Conservation (phyloP, 1,284 basidiomycete species). For the Cryptococcus sp. region DNA sequence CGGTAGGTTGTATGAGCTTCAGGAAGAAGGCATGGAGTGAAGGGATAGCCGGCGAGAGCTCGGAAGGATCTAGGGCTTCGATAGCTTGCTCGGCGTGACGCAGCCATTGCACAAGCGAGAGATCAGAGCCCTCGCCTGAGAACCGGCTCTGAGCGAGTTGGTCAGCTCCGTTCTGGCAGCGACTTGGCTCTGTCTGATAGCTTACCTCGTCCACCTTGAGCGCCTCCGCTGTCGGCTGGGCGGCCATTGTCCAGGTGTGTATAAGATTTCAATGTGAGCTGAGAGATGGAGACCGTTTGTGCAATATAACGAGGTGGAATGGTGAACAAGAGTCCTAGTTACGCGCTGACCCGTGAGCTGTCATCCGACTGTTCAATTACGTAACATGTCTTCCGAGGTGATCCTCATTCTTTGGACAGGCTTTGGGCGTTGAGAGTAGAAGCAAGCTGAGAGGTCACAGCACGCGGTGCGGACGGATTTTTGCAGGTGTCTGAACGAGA, state of each 20-base stretch:
- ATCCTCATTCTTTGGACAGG: too few relatives aligned
- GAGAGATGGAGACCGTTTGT: too few relatives aligned
- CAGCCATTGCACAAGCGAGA: constrained; percentile 47
- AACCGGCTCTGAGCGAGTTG: constrained; percentile 35
- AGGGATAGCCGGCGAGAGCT: constrained; percentile 32
- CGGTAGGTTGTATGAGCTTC: constrained; percentile 40
- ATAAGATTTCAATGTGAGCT: too few relatives aligned
- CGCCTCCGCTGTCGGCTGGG: constrained; percentile 20
- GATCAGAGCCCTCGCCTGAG: constrained; percentile 47
- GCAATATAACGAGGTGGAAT: too few relatives aligned
- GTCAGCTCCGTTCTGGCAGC: neutral
- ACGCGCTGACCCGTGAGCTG: too few relatives aligned
- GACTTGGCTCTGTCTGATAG: neutral
- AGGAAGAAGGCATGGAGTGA: constrained; percentile 44
- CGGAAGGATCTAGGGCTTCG: constrained; percentile 30
- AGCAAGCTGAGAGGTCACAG: too few relatives aligned
- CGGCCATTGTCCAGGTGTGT: constrained; percentile 12
- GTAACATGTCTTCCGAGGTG: too few relatives aligned
- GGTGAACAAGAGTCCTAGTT: too few relatives aligned
- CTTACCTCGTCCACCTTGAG: constrained; percentile 33
- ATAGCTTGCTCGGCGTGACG: constrained; percentile 48
- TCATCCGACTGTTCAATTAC: too few relatives aligned
- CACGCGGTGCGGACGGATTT: too few relatives aligned
- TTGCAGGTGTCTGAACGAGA: too few relatives aligned
- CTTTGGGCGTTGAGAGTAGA: too few relatives aligned